Percentiles rank a stretch among this genome's conserved stretches.
Conservation (phyloP, 306 rosid species). For the Castanospermum australe region DNA sequence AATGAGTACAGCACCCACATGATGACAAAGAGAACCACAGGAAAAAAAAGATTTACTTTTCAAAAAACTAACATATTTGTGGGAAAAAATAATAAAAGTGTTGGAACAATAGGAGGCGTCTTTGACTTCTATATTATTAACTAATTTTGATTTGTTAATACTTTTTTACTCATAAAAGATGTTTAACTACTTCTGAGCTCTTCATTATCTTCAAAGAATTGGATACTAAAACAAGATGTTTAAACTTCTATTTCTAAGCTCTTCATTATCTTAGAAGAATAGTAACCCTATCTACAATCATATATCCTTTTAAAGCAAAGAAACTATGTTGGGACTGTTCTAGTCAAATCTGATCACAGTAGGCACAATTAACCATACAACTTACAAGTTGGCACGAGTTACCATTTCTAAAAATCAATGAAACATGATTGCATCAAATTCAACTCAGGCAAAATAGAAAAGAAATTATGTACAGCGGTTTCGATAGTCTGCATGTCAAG, state of each 20-base stretch:
- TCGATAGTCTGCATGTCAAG: conserved; percentile 3
- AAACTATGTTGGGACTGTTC: not conserved
- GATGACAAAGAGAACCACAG: not conserved
- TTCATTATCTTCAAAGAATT: not conserved
- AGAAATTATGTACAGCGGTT: not conserved
- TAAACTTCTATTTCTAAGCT: not conserved
- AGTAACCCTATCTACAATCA: not conserved
- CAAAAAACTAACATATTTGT: no score
- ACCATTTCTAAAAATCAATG: not conserved
- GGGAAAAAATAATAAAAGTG: no score
- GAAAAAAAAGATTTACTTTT: not conserved
- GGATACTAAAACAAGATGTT: not conserved
- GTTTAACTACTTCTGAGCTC: not conserved
- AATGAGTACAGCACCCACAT: not conserved
- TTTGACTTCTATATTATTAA: not conserved
- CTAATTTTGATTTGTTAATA: not conserved
- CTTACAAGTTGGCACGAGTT: not conserved
- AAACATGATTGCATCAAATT: conserved; percentile 1
- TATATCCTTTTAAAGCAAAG: not conserved
- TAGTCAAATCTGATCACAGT: not conserved
- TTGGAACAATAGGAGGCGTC: not conserved
- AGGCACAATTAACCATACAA: conserved; percentile 18
- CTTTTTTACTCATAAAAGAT: not conserved
- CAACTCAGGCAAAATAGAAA: not conserved
- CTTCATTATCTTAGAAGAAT: not conserved